These are phyloP conservation scores for Excoecaria agallocha DNA, from an alignment of 345 rosid genomes.

Conservation along the genomic window DNA sequence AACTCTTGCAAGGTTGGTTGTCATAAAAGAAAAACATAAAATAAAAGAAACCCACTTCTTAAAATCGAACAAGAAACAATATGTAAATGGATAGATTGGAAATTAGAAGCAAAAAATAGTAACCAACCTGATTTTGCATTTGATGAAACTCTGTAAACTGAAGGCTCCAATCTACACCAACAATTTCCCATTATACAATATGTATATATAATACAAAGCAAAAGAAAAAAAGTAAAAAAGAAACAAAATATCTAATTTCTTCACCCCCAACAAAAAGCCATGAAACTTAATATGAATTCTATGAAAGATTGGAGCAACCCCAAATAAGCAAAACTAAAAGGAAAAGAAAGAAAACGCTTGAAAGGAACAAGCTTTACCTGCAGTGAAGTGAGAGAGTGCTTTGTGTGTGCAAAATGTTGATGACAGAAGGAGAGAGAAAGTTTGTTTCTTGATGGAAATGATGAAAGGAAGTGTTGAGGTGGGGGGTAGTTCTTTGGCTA, in stretches of 20 bases:
- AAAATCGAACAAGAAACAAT: not conserved
- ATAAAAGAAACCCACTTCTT: not conserved
- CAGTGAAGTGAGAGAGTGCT: conserved; percentile 14
- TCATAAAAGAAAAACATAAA: not conserved
- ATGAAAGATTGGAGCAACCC: no score
- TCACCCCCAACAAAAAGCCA: conserved; percentile 12
- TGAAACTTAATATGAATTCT: not conserved
- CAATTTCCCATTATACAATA: conserved; percentile 72
- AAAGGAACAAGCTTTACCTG: conserved; percentile 9
- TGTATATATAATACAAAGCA: conserved; percentile 13
- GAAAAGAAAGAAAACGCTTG: conserved; percentile 6
- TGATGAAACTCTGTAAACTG: conserved; percentile 73
- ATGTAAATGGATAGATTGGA: not conserved
- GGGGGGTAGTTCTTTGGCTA: conserved; percentile 40
- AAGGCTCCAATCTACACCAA: conserved; percentile 66
- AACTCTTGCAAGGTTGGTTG: not conserved
- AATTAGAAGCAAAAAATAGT: not conserved
- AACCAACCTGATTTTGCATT: conserved; percentile 84
- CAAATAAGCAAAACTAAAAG: not conserved
- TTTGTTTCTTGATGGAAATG: not conserved
- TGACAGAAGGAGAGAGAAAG: conserved; percentile 16
- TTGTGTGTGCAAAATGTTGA: conserved; percentile 15
- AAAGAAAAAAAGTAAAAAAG: conserved; percentile 5
- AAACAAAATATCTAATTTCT: conserved; percentile 11
- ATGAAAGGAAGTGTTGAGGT: conserved; percentile 30